These are phyloP conservation scores for Phylloboletellus chloephorus DNA, from an alignment of 1,284 basidiomycete species.

Conservation along the genomic window DNA sequence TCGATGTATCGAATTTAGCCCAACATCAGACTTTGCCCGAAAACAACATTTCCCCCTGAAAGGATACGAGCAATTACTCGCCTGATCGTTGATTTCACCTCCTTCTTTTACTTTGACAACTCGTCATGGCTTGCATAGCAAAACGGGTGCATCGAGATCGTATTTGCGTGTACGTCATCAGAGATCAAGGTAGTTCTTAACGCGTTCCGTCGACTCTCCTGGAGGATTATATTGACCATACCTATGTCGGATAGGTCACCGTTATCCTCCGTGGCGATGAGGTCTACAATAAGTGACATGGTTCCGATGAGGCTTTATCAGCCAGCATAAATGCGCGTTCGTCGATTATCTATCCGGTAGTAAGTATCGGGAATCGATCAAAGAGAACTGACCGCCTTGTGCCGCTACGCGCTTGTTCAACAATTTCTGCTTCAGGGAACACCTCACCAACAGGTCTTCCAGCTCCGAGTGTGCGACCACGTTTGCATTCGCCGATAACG, in stretches of 20 bases:
- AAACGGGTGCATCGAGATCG: background rate
- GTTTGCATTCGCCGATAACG: slow-evolving; percentile 9
- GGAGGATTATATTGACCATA: background rate
- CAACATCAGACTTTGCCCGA: slow-evolving; percentile 2
- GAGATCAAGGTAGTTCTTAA: slow-evolving; percentile 6
- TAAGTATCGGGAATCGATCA: slow-evolving; percentile 9
- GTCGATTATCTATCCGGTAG: background rate
- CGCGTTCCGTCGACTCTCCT: background rate
- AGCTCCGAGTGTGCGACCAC: background rate
- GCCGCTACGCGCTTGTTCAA: background rate
- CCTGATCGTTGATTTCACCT: background rate
- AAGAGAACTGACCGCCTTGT: background rate
- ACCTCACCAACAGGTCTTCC: slow-evolving; percentile 6
- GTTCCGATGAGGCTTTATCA: slow-evolving; percentile 6
- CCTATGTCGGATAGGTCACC: slow-evolving; percentile 3
- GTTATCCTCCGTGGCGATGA: slow-evolving; percentile 1
- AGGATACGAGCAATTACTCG: background rate
- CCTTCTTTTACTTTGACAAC: slow-evolving; percentile 1
- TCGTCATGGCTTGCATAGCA: background rate
- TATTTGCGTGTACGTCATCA: slow-evolving; percentile 2
- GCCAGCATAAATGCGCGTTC: background rate
- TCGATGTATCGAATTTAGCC: slow-evolving; percentile 9
- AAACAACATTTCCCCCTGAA: slow-evolving; percentile 1
- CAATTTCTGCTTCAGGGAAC: slow-evolving; percentile 4
- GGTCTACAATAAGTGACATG: slow-evolving; percentile 2